Evolutionary conservation across 352 stramenopile species (phyloP).

Genomic region (Thalassiosira mediterranea): DNA sequence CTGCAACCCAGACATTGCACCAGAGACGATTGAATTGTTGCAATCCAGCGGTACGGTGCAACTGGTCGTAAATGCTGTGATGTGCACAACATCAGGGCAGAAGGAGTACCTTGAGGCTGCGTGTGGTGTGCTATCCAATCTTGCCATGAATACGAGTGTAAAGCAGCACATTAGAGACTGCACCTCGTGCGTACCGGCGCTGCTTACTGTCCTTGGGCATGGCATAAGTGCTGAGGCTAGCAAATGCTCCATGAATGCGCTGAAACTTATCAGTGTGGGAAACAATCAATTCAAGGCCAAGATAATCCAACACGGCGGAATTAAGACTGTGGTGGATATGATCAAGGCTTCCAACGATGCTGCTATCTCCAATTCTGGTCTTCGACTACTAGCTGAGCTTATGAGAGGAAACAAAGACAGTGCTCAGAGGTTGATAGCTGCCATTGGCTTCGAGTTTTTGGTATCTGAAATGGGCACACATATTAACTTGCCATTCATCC

Average conservation of each 20-base stretch:
- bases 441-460: conserved; percentile 22
- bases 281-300: conserved; percentile 19
- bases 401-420: conserved; percentile 13
- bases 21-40: conserved; percentile 27
- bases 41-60: conserved; percentile 12
- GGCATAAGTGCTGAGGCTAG: background rate
- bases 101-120: conserved; percentile 18
- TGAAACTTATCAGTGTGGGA: conserved; percentile 17
- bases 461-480: conserved; percentile 27
- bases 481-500: conserved; percentile 3
- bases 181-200: conserved; percentile 3
- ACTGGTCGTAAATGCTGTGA: conserved; percentile 35
- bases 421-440: background rate
- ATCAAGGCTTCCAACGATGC: conserved; percentile 7
- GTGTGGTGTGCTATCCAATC: conserved; percentile 21
- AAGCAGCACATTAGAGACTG: conserved; percentile 21
- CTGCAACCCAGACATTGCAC: conserved; percentile 35
- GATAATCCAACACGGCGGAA: conserved; percentile 23
- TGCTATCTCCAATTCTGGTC: conserved; percentile 10
- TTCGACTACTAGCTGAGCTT: conserved; percentile 20
- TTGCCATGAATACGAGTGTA: conserved; percentile 24
- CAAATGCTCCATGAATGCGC: conserved; percentile 18
- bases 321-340: conserved; percentile 28
- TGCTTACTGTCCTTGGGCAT: conserved; percentile 11
- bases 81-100: too few species aligned